Percentiles rank a stretch among this genome's conserved stretches.
phyloP scores from a whole-genome alignment of 148 eudicot genomes.

The Mesembryanthemum crystallinum region DNA sequence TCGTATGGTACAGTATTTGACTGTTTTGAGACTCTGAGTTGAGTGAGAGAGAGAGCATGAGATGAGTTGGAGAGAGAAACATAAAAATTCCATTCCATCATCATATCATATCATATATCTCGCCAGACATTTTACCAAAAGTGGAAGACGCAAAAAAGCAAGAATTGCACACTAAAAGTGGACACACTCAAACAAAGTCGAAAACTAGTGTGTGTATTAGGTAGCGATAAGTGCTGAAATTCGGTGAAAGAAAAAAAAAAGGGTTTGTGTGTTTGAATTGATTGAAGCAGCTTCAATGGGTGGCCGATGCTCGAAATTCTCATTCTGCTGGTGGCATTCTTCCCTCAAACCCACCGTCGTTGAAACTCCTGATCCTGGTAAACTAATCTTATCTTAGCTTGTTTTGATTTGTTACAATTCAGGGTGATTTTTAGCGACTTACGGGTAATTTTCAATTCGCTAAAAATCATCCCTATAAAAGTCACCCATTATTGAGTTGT shows the following conservation, averaged over 20 bases:
- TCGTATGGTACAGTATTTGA: background rate
- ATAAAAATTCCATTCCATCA: background rate
- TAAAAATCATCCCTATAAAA: no score
- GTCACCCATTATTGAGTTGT: no score
- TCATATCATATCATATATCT: background rate
- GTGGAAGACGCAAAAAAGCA: background rate
- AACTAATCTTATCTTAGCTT: background rate
- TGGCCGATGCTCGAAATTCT: conserved; percentile 49
- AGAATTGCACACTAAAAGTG: background rate
- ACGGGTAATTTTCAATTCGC: no score
- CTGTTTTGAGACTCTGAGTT: background rate
- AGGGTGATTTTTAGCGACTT: no score
- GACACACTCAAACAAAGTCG: background rate
- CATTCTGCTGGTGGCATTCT: conserved; percentile 42
- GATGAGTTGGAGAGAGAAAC: background rate
- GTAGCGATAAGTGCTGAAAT: background rate
- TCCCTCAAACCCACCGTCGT: conserved; percentile 30
- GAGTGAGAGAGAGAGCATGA: background rate
- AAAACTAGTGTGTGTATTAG: background rate
- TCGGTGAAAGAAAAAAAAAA: background rate
- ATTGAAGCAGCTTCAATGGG: conserved; percentile 46
- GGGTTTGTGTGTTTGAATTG: background rate
- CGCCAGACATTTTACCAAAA: background rate
- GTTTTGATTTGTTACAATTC: no score
- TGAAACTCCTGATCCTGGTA: conserved; percentile 49